Evolutionary conservation across 139 green algal genomes (phyloP).

Genomic region (Haematococcus lacustris): DNA sequence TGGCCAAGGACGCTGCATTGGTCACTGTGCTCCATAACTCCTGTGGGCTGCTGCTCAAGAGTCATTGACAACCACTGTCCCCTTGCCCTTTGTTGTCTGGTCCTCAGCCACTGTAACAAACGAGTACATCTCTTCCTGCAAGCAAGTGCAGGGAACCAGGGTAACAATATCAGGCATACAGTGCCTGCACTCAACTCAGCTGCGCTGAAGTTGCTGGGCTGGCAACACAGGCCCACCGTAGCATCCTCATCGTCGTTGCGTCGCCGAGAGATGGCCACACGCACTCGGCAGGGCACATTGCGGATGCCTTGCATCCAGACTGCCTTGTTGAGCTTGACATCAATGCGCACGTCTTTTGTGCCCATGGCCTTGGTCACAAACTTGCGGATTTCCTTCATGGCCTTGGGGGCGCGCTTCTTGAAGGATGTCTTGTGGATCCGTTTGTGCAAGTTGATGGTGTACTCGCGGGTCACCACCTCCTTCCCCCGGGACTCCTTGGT

Average conservation of each 20-base stretch:
- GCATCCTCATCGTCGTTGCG: conserved; percentile 98
- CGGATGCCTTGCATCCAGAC: conserved; percentile 93
- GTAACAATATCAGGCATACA: too few species aligned
- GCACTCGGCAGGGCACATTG: conserved; percentile 85
- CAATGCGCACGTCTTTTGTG: conserved; percentile 91
- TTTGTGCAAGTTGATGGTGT: conserved; percentile 99
- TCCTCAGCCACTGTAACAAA: conserved; percentile 94
- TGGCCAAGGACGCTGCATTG: too few species aligned
- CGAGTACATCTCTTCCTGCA: conserved; percentile 97
- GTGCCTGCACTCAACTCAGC: too few species aligned
- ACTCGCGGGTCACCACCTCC: conserved; percentile 88
- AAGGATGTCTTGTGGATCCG: conserved; percentile 81
- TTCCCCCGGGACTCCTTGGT: conserved; percentile 66
- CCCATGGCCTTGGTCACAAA: conserved; percentile 94
- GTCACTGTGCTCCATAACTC: too few species aligned
- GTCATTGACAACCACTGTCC: conserved; percentile 67
- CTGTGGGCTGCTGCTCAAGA: conserved; percentile 5
- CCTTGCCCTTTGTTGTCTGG: conserved; percentile 80
- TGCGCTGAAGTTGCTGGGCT: too few species aligned
- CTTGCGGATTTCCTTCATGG: conserved; percentile 94
- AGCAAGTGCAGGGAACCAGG: neutral
- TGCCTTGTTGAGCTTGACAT: conserved; percentile 98
- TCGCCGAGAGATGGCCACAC: conserved; percentile 84
- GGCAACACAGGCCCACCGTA: too few species aligned
- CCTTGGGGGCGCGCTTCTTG: conserved; percentile 91